These are phyloP conservation scores for Ascosphaera apis DNA, from an alignment of 2,329 filamentous ascomycete genomes.

Conservation along the genomic window DNA sequence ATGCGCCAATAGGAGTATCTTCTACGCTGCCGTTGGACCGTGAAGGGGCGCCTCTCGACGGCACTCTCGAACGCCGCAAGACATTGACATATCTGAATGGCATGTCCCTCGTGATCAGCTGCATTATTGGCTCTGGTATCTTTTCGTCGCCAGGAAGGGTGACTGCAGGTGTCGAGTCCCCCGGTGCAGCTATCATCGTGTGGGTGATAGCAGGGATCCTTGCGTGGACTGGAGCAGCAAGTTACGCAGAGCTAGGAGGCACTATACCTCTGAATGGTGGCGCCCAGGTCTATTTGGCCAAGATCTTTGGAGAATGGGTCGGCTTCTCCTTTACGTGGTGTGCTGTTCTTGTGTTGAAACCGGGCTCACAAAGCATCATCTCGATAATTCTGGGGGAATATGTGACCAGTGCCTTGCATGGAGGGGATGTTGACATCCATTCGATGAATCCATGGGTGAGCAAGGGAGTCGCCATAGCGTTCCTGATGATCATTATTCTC, in stretches of 20 bases:
- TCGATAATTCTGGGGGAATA: conserved; percentile 98
- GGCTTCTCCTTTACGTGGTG: conserved; percentile 96
- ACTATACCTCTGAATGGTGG: conserved; percentile 92
- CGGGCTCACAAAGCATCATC: conserved; percentile 80
- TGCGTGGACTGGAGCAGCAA: conserved; percentile 88
- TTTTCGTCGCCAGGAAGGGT: conserved; percentile 90
- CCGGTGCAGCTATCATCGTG: conserved; percentile 70
- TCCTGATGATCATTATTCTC: conserved; percentile 52
- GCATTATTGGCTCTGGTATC: conserved; percentile 92
- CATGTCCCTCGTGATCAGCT: conserved; percentile 65
- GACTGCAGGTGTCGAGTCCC: conserved; percentile 73
- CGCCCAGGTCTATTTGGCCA: conserved; percentile 77
- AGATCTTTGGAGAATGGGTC: conserved; percentile 82
- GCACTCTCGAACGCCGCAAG: conserved; percentile 84
- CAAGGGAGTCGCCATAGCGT: conserved; percentile 63
- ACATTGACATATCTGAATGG: conserved; percentile 89
- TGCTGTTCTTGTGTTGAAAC: conserved; percentile 80
- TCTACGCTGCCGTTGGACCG: conserved; percentile 31
- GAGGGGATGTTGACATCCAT: conserved; percentile 43
- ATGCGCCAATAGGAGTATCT: conserved; percentile 66
- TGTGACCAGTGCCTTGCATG: conserved; percentile 65
- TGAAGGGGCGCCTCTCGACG: conserved; percentile 39
- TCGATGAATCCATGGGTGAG: conserved; percentile 68
- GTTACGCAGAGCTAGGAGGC: conserved; percentile 85
- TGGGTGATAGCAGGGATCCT: conserved; percentile 81